These are phyloP conservation scores for Fusarium avenaceum DNA, from an alignment of 2,329 filamentous ascomycete genomes.

Conservation along the genomic window DNA sequence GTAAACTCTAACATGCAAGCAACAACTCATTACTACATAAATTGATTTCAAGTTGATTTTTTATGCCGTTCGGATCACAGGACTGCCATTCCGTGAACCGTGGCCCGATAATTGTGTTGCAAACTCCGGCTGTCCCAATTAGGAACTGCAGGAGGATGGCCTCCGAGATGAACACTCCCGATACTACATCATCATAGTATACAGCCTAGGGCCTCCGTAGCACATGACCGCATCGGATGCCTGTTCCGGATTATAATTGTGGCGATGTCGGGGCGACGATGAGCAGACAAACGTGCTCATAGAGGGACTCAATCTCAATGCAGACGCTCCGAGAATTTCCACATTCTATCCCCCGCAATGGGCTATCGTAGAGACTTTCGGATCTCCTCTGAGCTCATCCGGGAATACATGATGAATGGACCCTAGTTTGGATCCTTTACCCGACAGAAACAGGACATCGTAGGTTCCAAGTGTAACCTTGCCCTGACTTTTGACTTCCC, in stretches of 20 bases:
- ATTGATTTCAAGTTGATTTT: neutral
- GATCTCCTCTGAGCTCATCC: constrained; percentile 14
- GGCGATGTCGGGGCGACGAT: constrained; percentile 6
- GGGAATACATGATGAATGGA: neutral
- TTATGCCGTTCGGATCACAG: constrained; percentile 19
- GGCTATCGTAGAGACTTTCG: constrained; percentile 1
- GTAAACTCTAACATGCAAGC: neutral
- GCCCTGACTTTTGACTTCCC: constrained; percentile 22
- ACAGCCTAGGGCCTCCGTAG: neutral
- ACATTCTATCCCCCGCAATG: neutral
- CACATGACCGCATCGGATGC: constrained; percentile 16
- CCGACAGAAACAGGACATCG: neutral
- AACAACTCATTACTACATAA: neutral
- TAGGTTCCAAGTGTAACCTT: neutral
- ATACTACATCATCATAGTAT: constrained; percentile 22
- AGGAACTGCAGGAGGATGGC: constrained; percentile 30
- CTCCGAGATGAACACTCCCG: constrained; percentile 36
- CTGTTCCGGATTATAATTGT: constrained; percentile 1
- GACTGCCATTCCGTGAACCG: constrained; percentile 9
- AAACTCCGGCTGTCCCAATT: constrained; percentile 28
- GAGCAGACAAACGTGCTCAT: neutral
- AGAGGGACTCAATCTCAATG: constrained; percentile 11
- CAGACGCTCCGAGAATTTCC: constrained; percentile 27
- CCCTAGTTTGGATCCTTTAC: neutral
- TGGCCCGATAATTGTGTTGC: constrained; percentile 11